Percentiles rank a stretch among this genome's conserved stretches.
Evolutionary conservation across 1,139 yeast species (phyloP).

Genomic region (Arxiozyma heterogenica): DNA sequence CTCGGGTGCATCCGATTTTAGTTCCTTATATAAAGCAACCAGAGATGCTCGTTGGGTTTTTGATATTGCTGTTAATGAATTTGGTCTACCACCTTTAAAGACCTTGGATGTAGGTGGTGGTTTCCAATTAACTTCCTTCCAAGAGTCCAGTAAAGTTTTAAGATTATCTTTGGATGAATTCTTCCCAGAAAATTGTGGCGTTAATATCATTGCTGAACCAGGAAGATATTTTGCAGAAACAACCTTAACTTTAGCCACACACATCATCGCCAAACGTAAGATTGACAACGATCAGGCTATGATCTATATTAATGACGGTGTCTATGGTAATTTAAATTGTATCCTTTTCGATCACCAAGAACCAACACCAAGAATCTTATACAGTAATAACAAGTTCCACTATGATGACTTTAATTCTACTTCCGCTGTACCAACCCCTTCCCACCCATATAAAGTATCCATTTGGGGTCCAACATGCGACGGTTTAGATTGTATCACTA

Average conservation of each 20-base stretch:
- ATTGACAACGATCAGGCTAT: slow-evolving; percentile 31
- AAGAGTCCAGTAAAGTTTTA: slow-evolving; percentile 51
- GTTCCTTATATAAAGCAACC: slow-evolving; percentile 62
- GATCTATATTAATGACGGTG: slow-evolving; percentile 88
- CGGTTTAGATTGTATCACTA: slow-evolving; percentile 78
- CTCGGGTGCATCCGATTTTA: slow-evolving; percentile 77
- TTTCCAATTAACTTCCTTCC: slow-evolving; percentile 61
- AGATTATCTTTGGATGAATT: slow-evolving; percentile 45
- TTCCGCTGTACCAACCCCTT: slow-evolving; percentile 9
- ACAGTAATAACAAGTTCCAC: slow-evolving; percentile 43
- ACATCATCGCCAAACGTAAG: slow-evolving; percentile 72
- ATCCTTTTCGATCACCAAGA: slow-evolving; percentile 85
- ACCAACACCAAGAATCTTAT: slow-evolving; percentile 60
- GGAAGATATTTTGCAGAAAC: slow-evolving; percentile 84
- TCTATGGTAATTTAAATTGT: slow-evolving; percentile 91
- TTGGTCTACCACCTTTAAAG: slow-evolving; percentile 22
- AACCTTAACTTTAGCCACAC: slow-evolving; percentile 77
- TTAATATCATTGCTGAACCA: slow-evolving; percentile 80
- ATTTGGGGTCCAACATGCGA: slow-evolving; percentile 99
- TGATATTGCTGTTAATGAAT: slow-evolving; percentile 39
- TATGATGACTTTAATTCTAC: slow-evolving; percentile 32
- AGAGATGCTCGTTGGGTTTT: slow-evolving; percentile 65
- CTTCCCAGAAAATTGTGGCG: slow-evolving; percentile 43
- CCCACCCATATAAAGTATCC: slow-evolving; percentile 40
- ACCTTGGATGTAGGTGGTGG: slow-evolving; percentile 93